A percentile compares a stretch with the other conserved stretches of the same genome.
Conservation (phyloP, 495 filamentous ascomycete species). For the Lasiosphaeria hispida region DNA sequence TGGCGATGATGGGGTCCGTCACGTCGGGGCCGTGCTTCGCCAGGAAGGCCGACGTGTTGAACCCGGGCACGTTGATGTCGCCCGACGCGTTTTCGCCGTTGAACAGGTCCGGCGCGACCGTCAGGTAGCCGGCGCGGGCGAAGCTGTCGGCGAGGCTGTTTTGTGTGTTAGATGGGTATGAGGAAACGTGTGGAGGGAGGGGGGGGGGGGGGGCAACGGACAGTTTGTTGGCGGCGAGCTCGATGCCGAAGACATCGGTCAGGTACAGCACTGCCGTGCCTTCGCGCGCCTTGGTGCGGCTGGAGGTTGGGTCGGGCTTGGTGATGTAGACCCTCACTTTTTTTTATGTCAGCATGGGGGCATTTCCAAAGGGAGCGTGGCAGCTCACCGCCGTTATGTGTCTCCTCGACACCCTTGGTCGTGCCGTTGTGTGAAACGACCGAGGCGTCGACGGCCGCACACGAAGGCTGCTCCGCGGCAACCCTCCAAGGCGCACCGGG, state of each 20-base stretch:
- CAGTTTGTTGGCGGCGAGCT: slow-evolving; percentile 62
- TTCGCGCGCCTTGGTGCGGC: slow-evolving; percentile 37
- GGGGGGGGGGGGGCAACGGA: slow-evolving; percentile 22
- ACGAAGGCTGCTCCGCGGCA: neutral
- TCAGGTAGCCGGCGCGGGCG: slow-evolving; percentile 72
- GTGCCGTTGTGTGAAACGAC: slow-evolving; percentile 3
- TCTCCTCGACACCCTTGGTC: slow-evolving; percentile 7
- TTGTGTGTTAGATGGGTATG: slow-evolving; percentile 4
- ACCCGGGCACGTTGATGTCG: slow-evolving; percentile 52
- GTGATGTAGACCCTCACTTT: slow-evolving; percentile 34
- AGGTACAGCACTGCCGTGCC: slow-evolving; percentile 51
- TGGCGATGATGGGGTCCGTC: slow-evolving; percentile 64
- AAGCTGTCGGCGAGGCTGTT: slow-evolving; percentile 65
- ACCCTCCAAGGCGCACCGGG: neutral
- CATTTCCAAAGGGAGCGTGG: neutral
- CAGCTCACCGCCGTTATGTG: neutral
- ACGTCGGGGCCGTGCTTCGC: slow-evolving; percentile 47
- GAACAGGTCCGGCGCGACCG: slow-evolving; percentile 74
- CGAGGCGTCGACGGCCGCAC: slow-evolving; percentile 9
- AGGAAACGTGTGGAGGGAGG: neutral
- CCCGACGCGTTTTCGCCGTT: slow-evolving; percentile 52
- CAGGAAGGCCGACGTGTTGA: slow-evolving; percentile 57
- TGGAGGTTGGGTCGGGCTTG: slow-evolving; percentile 27
- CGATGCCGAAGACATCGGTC: slow-evolving; percentile 61
- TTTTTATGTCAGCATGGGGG: neutral